Conservation (phyloP, 2,329 filamentous ascomycete species). For the Penicillium sp. region DNA sequence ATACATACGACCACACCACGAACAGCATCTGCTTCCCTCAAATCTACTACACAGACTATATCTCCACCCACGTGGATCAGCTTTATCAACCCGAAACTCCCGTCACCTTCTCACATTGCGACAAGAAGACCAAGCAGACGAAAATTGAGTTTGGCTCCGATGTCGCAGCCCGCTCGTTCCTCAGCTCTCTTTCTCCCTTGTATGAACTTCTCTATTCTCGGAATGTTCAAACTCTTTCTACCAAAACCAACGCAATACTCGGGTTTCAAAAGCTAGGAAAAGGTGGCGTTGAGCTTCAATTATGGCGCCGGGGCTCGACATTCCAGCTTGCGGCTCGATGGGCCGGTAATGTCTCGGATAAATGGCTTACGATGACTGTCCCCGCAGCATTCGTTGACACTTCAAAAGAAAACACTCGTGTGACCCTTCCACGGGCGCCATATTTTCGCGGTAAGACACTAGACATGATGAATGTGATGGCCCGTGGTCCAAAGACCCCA, state of each 20-base stretch:
- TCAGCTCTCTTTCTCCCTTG: conserved; percentile 28
- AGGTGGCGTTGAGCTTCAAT: conserved; percentile 29
- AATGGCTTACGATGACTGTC: conserved; percentile 32
- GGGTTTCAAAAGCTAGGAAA: conserved; percentile 27
- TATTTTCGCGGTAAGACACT: conserved; percentile 29
- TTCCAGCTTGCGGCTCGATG: conserved; percentile 31
- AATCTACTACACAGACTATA: conserved; percentile 31
- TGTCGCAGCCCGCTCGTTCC: conserved; percentile 21
- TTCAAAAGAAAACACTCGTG: conserved; percentile 23
- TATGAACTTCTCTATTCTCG: conserved; percentile 33
- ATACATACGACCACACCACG: conserved; percentile 25
- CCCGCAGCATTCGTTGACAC: conserved; percentile 13
- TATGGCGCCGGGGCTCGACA: conserved; percentile 30
- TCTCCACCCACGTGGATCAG: conserved; percentile 33
- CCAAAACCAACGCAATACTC: conserved; percentile 27
- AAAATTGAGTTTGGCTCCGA: conserved; percentile 26
- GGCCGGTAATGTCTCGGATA: conserved; percentile 29
- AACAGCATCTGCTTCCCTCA: conserved; percentile 29
- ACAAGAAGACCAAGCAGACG: conserved; percentile 23
- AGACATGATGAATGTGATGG: conserved; percentile 31
- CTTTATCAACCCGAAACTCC: conserved; percentile 26
- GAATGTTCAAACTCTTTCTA: conserved; percentile 26
- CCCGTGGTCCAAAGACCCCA: conserved; percentile 26
- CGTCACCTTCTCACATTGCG: conserved; percentile 33
- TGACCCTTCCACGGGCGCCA: conserved; percentile 20